phyloP scores from a whole-genome alignment of 148 eudicot genomes.

The Fagopyrum homotropicum region DNA sequence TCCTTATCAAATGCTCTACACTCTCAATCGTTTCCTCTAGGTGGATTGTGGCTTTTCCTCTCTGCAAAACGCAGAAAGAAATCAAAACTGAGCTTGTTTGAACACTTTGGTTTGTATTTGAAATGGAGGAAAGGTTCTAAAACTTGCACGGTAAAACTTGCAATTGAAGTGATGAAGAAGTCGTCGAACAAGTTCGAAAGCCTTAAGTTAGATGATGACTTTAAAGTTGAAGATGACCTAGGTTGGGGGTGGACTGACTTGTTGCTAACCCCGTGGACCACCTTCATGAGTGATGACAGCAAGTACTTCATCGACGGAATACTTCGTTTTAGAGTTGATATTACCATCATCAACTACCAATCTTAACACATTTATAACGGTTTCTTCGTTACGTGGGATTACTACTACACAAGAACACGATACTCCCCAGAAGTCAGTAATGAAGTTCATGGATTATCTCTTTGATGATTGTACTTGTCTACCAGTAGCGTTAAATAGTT shows the following conservation, averaged over 20 bases:
- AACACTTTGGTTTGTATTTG: not conserved
- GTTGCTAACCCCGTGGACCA: no score
- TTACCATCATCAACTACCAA: not conserved
- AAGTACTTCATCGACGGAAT: no score
- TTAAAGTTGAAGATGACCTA: no score
- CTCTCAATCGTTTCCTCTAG: not conserved
- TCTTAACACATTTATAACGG: no score
- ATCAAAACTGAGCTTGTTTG: not conserved
- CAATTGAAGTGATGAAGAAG: not conserved
- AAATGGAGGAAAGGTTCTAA: not conserved
- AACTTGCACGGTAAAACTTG: not conserved
- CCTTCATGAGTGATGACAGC: no score
- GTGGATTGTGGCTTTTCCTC: not conserved
- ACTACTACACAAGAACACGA: no score
- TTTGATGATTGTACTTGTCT: no score
- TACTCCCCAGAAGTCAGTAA: no score
- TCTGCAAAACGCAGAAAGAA: not conserved
- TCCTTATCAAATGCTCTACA: not conserved
- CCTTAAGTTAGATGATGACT: not conserved
- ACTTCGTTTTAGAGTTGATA: not conserved
- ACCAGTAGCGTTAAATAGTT: no score
- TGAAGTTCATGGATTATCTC: no score
- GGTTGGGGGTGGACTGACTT: rapidly evolving
- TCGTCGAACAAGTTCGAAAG: not conserved
- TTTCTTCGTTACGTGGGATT: no score